These are phyloP conservation scores for Zymoseptoria crescenta DNA, from an alignment of 2,329 filamentous ascomycete species.

Conservation along the genomic window DNA sequence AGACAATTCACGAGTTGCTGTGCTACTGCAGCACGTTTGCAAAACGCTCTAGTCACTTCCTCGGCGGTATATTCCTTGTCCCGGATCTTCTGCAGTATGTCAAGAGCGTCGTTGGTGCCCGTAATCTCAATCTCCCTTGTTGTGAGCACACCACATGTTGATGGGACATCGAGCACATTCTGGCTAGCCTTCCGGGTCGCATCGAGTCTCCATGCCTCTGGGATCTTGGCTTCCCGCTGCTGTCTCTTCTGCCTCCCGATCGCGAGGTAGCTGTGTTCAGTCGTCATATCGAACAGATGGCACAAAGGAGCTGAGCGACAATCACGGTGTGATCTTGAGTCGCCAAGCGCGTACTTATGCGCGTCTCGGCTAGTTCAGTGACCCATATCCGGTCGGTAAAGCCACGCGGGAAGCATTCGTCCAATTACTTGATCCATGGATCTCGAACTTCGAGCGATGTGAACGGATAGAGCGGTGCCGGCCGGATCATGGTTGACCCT, in stretches of 20 bases:
- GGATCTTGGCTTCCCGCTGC: neutral
- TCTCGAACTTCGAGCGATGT: too few species aligned
- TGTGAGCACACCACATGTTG: slow-evolving; percentile 43
- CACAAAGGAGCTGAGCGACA: neutral
- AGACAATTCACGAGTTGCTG: slow-evolving; percentile 25
- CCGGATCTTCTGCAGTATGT: slow-evolving; percentile 29
- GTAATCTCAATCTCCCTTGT: slow-evolving; percentile 46
- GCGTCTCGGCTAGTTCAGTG: neutral
- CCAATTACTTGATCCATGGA: too few species aligned
- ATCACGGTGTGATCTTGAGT: neutral
- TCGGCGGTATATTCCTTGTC: slow-evolving; percentile 21
- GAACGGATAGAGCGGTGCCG: too few species aligned
- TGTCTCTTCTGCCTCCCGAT: neutral
- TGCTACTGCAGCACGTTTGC: slow-evolving; percentile 30
- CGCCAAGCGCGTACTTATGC: neutral
- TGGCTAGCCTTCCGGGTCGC: neutral
- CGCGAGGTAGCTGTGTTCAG: neutral
- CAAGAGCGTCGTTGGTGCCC: slow-evolving; percentile 41
- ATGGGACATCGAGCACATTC: slow-evolving; percentile 41
- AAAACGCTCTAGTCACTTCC: slow-evolving; percentile 33
- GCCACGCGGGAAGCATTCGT: neutral
- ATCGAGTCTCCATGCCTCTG: neutral
- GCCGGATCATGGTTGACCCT: too few species aligned
- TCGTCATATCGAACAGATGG: neutral
- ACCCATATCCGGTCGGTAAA: neutral